Base-by-base conservation (phyloP, 345 rosid genomes). In the Brassica rapa region DNA sequence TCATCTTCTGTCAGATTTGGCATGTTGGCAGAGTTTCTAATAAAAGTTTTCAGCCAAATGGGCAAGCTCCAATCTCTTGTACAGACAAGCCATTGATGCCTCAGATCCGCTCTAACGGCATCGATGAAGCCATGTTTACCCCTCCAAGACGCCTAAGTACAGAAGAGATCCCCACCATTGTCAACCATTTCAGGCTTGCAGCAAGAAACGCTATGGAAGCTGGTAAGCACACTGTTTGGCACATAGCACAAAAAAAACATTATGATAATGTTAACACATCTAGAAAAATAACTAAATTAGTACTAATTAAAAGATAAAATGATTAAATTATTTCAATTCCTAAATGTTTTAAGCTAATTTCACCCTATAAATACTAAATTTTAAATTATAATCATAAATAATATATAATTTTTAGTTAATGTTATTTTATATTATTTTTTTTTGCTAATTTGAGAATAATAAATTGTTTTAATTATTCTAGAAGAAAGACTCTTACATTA, bases 201-300 rank as follows among this genome's bases (percentile, higher is more conserved):
- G 93, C 97, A 37, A 83, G 89, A 82, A 91, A 91, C 73, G 97
- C 94, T 21, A 85, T 86, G 23, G 94, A 88, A 80, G 97, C 95
- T 24, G 93, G 95, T 90, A 86, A 70, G 66, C 32, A 49, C 3
- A 61, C 2, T 27, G 30, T 0, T 27, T 0, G 30, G 30, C 30
- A 27, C 30, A 25, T 25, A 27, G 30, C 30, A 27, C 30, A 27
- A 27, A 27, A 27, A 27, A 27, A 27, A 27, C 30, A 27, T 27
- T 27, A 27, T 27, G 30, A 27, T 27, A 27, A 27, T 24, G 25
- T 24, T 24, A 24, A 24, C 25, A 19, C 21, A 0, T 19, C 21
- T 19, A 19, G 21, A 19, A 19, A 27, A 27, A 27, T 1, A 25
- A 12, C 15, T 46, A 46, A 46, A 46, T 12, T 46, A 4, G 1